A percentile compares a stretch with the other conserved stretches of the same genome.
phyloP scores from a whole-genome alignment of 1,139 yeast species.

The Yamadazyma diospyri region DNA sequence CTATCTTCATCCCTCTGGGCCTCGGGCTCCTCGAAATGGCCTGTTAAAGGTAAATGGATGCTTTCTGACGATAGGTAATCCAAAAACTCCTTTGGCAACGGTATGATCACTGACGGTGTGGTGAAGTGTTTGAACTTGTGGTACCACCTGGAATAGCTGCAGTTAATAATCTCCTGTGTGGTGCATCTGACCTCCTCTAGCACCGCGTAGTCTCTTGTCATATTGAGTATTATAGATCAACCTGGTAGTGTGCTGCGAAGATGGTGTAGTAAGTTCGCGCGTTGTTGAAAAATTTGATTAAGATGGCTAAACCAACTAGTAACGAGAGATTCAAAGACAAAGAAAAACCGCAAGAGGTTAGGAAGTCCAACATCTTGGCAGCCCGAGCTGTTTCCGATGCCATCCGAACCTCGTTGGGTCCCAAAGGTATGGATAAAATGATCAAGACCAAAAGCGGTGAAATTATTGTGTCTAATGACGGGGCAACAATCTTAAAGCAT shows the following conservation, averaged over 20 bases:
- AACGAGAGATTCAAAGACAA: conserved; percentile 90
- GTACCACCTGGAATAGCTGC: conserved; percentile 77
- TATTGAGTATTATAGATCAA: conserved; percentile 2
- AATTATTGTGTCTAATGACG: conserved; percentile 94
- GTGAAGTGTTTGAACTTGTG: conserved; percentile 46
- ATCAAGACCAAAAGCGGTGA: conserved; percentile 90
- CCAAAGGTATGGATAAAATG: conserved; percentile 99
- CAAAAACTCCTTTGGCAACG: conserved; percentile 65
- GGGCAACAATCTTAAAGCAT: conserved; percentile 93
- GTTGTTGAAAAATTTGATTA: conserved; percentile 8
- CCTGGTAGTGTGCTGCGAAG: conserved; percentile 1
- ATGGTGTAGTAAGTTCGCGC: not conserved
- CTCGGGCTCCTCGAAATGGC: conserved; percentile 13
- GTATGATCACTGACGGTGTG: conserved; percentile 56
- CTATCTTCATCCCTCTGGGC: conserved; percentile 21
- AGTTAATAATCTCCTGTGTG: conserved; percentile 53
- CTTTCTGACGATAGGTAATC: conserved; percentile 76
- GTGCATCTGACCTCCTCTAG: conserved; percentile 40
- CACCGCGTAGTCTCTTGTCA: conserved; percentile 17
- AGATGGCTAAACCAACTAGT: conserved; percentile 36
- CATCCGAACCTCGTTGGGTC: conserved; percentile 94
- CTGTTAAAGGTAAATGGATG: conserved; percentile 54
- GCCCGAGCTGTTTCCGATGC: conserved; percentile 99
- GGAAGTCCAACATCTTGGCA: conserved; percentile 88
- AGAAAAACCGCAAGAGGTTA: conserved; percentile 97